Evolutionary conservation across 202 grass and related monocot species (phyloP).

Genomic region (Musa balbisiana): DNA sequence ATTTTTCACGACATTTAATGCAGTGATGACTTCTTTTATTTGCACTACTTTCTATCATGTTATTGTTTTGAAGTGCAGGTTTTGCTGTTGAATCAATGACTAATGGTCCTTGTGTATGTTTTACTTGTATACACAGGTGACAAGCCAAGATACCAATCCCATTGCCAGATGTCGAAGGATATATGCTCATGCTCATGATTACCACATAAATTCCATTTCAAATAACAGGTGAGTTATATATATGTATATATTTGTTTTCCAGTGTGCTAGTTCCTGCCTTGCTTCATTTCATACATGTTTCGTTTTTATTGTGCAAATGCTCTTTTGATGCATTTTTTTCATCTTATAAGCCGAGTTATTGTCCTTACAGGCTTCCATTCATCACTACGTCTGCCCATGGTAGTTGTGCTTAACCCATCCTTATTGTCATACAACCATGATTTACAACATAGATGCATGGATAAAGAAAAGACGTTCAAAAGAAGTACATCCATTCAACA

Average conservation of each 20-base stretch:
- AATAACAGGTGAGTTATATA: slow-evolving; percentile 8
- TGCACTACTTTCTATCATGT: neutral
- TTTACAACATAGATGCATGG: neutral
- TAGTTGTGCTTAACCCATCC: slow-evolving; percentile 40
- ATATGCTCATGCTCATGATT: slow-evolving; percentile 24
- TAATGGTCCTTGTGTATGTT: neutral
- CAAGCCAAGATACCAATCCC: slow-evolving; percentile 1
- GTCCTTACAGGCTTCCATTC: slow-evolving; percentile 38
- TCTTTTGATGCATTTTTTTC: neutral
- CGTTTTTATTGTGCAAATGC: neutral
- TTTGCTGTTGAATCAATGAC: neutral
- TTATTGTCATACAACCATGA: neutral
- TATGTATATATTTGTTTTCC: neutral
- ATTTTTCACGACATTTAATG: neutral
- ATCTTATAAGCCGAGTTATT: no score
- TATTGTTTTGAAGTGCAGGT: neutral
- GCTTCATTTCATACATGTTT: neutral
- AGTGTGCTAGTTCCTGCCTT: neutral
- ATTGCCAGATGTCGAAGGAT: slow-evolving; percentile 14
- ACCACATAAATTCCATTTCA: slow-evolving; percentile 21
- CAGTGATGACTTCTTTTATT: neutral
- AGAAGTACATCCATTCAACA: neutral
- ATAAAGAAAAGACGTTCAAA: neutral
- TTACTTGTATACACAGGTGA: slow-evolving; percentile 2
- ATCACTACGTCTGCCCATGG: slow-evolving; percentile 71